Conservation (phyloP, 495 filamentous ascomycete genomes). For the Trypethelium eluteriae region DNA sequence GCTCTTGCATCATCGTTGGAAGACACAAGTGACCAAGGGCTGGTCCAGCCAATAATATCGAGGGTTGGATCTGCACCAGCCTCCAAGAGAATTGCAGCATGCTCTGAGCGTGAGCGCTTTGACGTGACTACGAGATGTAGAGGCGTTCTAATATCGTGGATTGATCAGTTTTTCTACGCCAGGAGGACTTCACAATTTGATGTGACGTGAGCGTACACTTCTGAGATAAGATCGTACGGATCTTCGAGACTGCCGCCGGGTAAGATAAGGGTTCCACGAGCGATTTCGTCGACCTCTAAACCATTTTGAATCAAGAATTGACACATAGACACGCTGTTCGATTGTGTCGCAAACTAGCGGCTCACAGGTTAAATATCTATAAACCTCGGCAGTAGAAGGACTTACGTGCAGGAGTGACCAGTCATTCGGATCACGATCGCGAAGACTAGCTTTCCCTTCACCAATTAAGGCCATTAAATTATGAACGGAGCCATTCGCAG, state of each 20-base stretch:
- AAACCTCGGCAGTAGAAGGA: neutral
- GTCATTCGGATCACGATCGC: neutral
- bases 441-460: neutral
- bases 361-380: neutral
- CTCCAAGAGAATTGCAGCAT: neutral
- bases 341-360: neutral
- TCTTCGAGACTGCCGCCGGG: no score
- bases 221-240: no score
- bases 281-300: neutral
- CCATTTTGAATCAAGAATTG: neutral
- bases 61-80: neutral
- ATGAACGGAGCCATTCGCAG: neutral
- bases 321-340: neutral
- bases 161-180: neutral
- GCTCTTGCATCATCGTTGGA: neutral
- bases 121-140: neutral
- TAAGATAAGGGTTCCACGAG: no score
- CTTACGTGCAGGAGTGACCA: conserved; percentile 2
- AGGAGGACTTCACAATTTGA: neutral
- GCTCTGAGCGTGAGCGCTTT: neutral
- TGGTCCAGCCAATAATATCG: no score
- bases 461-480: neutral
- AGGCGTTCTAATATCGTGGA: neutral
- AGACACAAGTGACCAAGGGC: neutral
- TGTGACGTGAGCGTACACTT: neutral